Evolutionary conservation across 2,329 filamentous ascomycete species (phyloP).

Genomic region (Xylaria sp.): DNA sequence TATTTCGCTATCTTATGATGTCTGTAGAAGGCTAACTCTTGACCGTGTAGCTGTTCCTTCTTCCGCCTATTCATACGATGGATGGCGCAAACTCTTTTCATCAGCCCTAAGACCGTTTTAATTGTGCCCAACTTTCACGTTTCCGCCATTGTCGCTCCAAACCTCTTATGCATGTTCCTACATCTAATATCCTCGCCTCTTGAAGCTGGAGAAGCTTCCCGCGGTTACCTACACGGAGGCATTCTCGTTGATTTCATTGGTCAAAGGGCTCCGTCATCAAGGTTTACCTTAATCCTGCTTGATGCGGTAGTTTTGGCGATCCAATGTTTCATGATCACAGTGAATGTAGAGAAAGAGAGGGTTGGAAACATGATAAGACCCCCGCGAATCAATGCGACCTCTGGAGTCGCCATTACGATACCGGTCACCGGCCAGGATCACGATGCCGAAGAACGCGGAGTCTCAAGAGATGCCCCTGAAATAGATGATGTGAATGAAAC

Average conservation of each 20-base stretch:
- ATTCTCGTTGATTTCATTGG: constrained; percentile 75
- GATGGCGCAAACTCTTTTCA: constrained; percentile 69
- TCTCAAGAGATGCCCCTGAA: constrained; percentile 53
- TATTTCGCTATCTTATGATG: constrained; percentile 2
- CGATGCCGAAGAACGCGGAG: constrained; percentile 67
- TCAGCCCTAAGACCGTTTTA: constrained; percentile 69
- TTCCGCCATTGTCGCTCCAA: constrained; percentile 67
- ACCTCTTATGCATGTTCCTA: constrained; percentile 68
- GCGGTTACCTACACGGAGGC: constrained; percentile 74
- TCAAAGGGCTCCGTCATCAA: constrained; percentile 69
- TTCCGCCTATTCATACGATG: constrained; percentile 69
- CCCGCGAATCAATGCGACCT: constrained; percentile 39
- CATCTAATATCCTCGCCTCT: constrained; percentile 67
- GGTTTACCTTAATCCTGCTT: constrained; percentile 63
- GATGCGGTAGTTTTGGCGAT: constrained; percentile 66
- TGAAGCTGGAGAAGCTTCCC: constrained; percentile 67
- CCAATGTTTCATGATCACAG: constrained; percentile 72
- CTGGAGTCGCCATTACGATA: constrained; percentile 42
- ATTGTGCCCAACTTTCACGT: constrained; percentile 68
- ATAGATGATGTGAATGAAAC: constrained; percentile 51
- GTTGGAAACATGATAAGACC: constrained; percentile 60
- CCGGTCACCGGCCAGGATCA: constrained; percentile 56
- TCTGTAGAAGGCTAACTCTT: constrained; percentile 22
- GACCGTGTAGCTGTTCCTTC: constrained; percentile 67
- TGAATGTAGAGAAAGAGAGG: constrained; percentile 69